These are phyloP conservation scores for Halophytophthora batemanensis DNA, from an alignment of 352 stramenopile genomes.

Conservation along the genomic window DNA sequence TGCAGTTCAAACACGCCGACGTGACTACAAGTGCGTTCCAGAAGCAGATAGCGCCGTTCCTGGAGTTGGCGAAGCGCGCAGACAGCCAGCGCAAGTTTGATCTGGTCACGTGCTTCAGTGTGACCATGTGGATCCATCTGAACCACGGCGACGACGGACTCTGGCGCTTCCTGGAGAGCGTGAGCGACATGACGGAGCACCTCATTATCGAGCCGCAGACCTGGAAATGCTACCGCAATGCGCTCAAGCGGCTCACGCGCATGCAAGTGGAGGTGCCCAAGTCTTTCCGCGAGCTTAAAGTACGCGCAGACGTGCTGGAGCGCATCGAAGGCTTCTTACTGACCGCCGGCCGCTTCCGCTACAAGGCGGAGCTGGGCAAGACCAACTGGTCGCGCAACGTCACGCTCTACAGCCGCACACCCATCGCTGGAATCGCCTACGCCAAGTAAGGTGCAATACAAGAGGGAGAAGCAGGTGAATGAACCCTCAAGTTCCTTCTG, in stretches of 20 bases:
- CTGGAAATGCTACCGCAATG: conserved; percentile 85
- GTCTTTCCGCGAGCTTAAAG: conserved; percentile 59
- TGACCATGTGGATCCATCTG: conserved; percentile 89
- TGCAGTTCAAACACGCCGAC: conserved; percentile 59
- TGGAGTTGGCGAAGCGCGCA: conserved; percentile 38
- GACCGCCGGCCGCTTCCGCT: conserved; percentile 51
- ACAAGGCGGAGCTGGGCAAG: conserved; percentile 61
- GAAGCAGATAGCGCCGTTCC: conserved; percentile 37
- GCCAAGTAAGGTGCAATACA: conserved; percentile 8
- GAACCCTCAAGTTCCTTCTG: too few relatives aligned
- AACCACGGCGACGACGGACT: conserved; percentile 83
- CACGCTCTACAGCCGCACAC: conserved; percentile 61
- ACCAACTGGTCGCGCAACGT: conserved; percentile 82
- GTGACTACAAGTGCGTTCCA: conserved; percentile 50
- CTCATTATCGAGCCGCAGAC: conserved; percentile 80
- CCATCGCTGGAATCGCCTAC: conserved; percentile 46
- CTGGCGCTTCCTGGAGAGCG: conserved; percentile 60
- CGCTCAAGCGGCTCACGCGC: conserved; percentile 62
- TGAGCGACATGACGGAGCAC: conserved; percentile 61
- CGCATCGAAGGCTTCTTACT: conserved; percentile 66
- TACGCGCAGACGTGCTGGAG: conserved; percentile 59
- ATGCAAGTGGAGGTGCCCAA: conserved; percentile 43
- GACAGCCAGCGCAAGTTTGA: conserved; percentile 46
- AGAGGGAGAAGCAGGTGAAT: conserved; percentile 11
- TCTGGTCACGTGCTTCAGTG: conserved; percentile 77